A percentile compares a stretch with the other conserved stretches of the same genome.
Conservation (phyloP, 1,284 basidiomycete genomes). For the Albatrellus sp. region DNA sequence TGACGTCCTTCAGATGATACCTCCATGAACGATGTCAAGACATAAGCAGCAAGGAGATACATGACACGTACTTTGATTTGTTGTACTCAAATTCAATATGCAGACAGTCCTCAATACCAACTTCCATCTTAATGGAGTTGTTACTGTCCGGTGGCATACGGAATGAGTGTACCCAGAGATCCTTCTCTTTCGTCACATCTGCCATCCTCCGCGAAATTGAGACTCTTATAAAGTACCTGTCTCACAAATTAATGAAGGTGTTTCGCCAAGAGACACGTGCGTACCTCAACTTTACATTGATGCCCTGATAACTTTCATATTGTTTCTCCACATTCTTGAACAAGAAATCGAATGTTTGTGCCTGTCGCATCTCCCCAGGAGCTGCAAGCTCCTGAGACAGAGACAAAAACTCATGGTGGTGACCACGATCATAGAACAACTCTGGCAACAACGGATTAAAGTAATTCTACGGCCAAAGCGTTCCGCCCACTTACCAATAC, state of each 20-base stretch:
- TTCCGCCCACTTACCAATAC: constrained; percentile 60
- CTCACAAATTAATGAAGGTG: neutral
- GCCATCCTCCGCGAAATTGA: constrained; percentile 85
- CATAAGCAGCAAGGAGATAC: neutral
- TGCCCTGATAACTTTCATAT: constrained; percentile 95
- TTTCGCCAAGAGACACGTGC: constrained; percentile 12
- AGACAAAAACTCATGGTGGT: constrained; percentile 96
- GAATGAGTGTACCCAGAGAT: constrained; percentile 97
- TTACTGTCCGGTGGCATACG: constrained; percentile 97
- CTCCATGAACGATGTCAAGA: constrained; percentile 26
- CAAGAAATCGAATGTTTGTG: constrained; percentile 89
- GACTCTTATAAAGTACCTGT: constrained; percentile 89
- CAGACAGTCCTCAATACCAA: constrained; percentile 96
- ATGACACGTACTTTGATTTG: constrained; percentile 78
- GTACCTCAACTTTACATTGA: constrained; percentile 93
- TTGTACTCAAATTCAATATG: constrained; percentile 99
- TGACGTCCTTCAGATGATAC: constrained; percentile 98
- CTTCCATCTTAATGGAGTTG: constrained; percentile 99
- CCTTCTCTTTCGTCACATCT: constrained; percentile 85
- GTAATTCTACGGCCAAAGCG: neutral
- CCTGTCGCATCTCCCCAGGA: constrained; percentile 89
- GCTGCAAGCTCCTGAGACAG: constrained; percentile 90
- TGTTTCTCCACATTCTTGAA: constrained; percentile 99
- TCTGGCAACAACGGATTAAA: constrained; percentile 34
- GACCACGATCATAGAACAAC: constrained; percentile 92